Conservation (phyloP, 371 early-diverging fungal species). For the Dinochytrium kinnereticum region DNA sequence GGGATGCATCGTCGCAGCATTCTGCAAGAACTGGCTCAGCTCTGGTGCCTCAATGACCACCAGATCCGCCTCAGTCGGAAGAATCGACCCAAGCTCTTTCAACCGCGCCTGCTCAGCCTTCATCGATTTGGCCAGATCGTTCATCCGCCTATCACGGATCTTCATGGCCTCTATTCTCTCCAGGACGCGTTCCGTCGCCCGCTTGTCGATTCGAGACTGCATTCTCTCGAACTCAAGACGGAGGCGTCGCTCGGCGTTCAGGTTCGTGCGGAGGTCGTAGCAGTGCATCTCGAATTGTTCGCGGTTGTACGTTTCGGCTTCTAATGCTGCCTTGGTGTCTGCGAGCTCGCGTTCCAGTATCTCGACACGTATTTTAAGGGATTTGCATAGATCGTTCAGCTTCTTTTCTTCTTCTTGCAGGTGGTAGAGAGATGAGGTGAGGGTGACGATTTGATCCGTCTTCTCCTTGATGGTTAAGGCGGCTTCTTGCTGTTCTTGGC, state of each 20-base stretch:
- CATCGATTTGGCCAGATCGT: slow-evolving; percentile 38
- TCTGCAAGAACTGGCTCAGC: background rate
- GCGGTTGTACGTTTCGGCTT: slow-evolving; percentile 39
- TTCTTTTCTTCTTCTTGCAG: slow-evolving; percentile 34
- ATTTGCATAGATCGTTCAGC: slow-evolving; percentile 32
- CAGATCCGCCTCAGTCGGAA: slow-evolving; percentile 40
- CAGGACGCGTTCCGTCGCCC: slow-evolving; percentile 33
- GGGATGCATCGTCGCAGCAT: background rate
- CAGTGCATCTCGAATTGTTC: slow-evolving; percentile 49
- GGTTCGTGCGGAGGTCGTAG: slow-evolving; percentile 41
- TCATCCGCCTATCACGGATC: slow-evolving; percentile 41
- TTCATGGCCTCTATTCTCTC: slow-evolving; percentile 38
- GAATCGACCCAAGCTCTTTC: slow-evolving; percentile 35
- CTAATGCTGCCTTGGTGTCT: slow-evolving; percentile 38
- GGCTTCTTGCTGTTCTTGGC: slow-evolving; percentile 39
- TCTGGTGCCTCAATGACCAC: slow-evolving; percentile 35
- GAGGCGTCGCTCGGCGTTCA: slow-evolving; percentile 43
- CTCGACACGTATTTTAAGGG: slow-evolving; percentile 36
- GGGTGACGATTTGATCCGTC: slow-evolving; percentile 37
- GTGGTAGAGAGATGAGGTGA: slow-evolving; percentile 37
- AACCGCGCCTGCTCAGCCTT: slow-evolving; percentile 40
- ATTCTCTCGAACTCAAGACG: slow-evolving; percentile 53
- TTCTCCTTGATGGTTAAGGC: slow-evolving; percentile 37
- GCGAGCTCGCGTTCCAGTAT: slow-evolving; percentile 39
- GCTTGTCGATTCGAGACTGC: slow-evolving; percentile 39